These are phyloP conservation scores for Mycena sanguinolenta DNA, from an alignment of 768 basidiomycete species.

Conservation along the genomic window DNA sequence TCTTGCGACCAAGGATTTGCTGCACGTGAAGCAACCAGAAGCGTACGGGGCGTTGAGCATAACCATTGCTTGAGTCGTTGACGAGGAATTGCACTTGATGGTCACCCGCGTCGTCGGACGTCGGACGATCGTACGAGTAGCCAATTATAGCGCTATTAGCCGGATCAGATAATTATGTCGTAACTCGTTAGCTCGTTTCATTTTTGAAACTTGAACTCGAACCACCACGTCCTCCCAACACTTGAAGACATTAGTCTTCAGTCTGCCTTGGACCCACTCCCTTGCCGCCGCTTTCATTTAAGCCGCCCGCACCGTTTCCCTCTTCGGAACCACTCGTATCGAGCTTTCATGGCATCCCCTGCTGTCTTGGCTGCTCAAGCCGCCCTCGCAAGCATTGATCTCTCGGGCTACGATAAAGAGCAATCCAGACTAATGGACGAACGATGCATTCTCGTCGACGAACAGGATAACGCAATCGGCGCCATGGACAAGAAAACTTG, in stretches of 20 bases:
- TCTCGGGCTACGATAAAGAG: conserved; percentile 89
- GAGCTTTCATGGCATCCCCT: conserved; percentile 63
- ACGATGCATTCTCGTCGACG: conserved; percentile 91
- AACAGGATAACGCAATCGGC: conserved; percentile 86
- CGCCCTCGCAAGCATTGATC: conserved; percentile 80
- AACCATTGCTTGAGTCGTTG: conserved; percentile 26
- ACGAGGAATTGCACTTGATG: too few species aligned
- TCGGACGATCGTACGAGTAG: too few species aligned
- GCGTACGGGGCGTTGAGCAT: conserved; percentile 70
- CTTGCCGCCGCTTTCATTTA: not conserved
- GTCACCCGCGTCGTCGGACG: too few species aligned
- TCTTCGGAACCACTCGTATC: not conserved
- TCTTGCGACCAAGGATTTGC: conserved; percentile 80
- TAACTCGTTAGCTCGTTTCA: not conserved
- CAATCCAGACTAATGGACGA: conserved; percentile 98
- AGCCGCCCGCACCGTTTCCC: not conserved
- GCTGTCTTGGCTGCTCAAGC: conserved; percentile 74
- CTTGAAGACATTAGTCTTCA: too few species aligned
- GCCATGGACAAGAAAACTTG: conserved; percentile 97
- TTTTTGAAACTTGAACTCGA: not conserved
- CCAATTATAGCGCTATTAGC: too few species aligned
- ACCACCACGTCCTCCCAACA: too few species aligned
- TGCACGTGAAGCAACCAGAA: conserved; percentile 70
- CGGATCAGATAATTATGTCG: not conserved
- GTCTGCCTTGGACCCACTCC: not conserved